Base-by-base conservation (phyloP, 2,329 filamentous ascomycete genomes). In the Talaromyces sp. region DNA sequence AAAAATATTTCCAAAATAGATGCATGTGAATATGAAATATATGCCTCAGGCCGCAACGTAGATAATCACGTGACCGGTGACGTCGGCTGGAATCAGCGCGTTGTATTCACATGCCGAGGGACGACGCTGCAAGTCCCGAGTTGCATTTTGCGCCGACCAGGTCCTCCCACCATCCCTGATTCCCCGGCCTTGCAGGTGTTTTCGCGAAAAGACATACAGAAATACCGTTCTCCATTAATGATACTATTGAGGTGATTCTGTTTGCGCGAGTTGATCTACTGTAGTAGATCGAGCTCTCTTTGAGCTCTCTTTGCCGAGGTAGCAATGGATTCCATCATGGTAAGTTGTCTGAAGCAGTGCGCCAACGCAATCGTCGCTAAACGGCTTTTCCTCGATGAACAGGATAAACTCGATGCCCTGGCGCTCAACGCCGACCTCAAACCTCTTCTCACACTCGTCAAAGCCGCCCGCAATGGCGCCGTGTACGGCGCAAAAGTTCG, bases 401-500 rank as follows among this genome's bases (percentile, higher is more conserved):
- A 93, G 90, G 81, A 83, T 68, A 82, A 84, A 64, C 79, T 93
- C 68, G 92, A 96, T 79, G 84, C 84, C 68, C 82, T 96, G 61
- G 82, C 93, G 67, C 85, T 95, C 64, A 87, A 98, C 74, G 92
- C 93, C 6, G 84, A 86, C 67, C 91, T 96, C 78, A 91, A 95
- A 70, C 91, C 95, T 70, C 75, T 92, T 60, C 85, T 99, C 64
- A 86, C 91, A 61, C 83, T 99, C 67, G 75, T 96, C 75, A 99
- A 99, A 84, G 92, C 88, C 70, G 90, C 95, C 67, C 92, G 95
- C 78, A 99, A 98, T 86, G 95, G 95, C 75, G 88, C 93, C 67
- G 92, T 99, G 65, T 99, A 99, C 79, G 95, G 95, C 64, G 87
- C 91, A 70, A 98, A 98, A 85, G 92, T 99, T 77, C 93, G 95